phyloP scores from a whole-genome alignment of 371 early-diverging fungal genomes.

The Mortierella sp. region DNA sequence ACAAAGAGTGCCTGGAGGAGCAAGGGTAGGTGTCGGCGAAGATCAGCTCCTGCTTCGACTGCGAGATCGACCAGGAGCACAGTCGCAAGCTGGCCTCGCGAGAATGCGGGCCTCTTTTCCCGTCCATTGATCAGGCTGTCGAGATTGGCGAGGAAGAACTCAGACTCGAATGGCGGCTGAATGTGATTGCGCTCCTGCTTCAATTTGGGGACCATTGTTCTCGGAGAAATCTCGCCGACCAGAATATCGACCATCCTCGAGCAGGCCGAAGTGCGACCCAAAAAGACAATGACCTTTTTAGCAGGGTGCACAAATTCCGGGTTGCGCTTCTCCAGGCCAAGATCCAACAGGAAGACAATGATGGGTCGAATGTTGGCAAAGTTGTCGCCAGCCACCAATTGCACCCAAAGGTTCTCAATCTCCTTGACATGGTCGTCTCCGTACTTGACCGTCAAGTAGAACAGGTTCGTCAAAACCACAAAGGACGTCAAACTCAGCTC shows the following conservation, averaged over 20 bases:
- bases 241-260: slow-evolving; percentile 74
- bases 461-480: slow-evolving; percentile 86
- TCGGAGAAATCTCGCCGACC: slow-evolving; percentile 80
- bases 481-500: slow-evolving; percentile 68
- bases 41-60: slow-evolving; percentile 80
- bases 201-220: slow-evolving; percentile 80
- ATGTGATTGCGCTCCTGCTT: slow-evolving; percentile 64
- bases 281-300: slow-evolving; percentile 85
- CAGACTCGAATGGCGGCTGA: slow-evolving; percentile 26
- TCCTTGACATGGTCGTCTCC: slow-evolving; percentile 85
- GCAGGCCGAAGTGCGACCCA: slow-evolving; percentile 81
- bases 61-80: slow-evolving; percentile 87
- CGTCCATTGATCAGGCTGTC: slow-evolving; percentile 76
- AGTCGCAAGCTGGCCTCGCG: slow-evolving; percentile 84
- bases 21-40: slow-evolving; percentile 79
- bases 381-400: slow-evolving; percentile 76
- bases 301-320: slow-evolving; percentile 85
- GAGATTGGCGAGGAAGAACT: slow-evolving; percentile 76
- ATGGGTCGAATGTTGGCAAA: slow-evolving; percentile 78
- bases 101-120: slow-evolving; percentile 81
- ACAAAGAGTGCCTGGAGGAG: slow-evolving; percentile 85
- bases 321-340: slow-evolving; percentile 83
- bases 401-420: slow-evolving; percentile 87
- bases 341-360: slow-evolving; percentile 80
- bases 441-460: slow-evolving; percentile 88